Evolutionary conservation across 176 grass and related monocot genomes (phyloP), one percentile per base, ranked within the genome.

Genomic region (Calamus simplicifolius): DNA sequence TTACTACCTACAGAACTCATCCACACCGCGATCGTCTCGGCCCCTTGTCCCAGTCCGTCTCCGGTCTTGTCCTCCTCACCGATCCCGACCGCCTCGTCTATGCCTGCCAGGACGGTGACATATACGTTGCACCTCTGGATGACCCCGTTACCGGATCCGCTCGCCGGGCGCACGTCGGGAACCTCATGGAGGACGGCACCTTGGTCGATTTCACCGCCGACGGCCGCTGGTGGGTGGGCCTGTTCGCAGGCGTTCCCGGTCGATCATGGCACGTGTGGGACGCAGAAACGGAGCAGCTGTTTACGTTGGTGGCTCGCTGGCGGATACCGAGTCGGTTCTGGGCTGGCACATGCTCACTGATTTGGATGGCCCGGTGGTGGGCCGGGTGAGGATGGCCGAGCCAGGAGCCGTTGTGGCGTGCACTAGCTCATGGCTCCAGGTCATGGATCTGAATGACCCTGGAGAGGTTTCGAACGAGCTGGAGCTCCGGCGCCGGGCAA

Each of bases 211-310:
- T 80, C 72, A 14, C 57, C 1, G 70, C 63, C 5, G 29, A 80
- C 50, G 48, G 53, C 50, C 63, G 30, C 16, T 62, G 69, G 50
- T 80, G 77, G 77, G 63, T 80, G 38, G 77, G 77, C 6, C 56
- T 80, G n/a, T 80, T 80, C 29, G 77, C 77, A 5, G 77, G 77
- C 49, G 63, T 67, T 17, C 70, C 77, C 4, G 63, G 64, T 8
- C 57, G 69, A 43, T 74, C 69, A 0, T 80, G 77, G 77, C 77
- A 57, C 58, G 64, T 80, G n/a, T 80, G 77, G 77, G 63, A 74
- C 48, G 77, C 60, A 23, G 8, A 25, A 19, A 69, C 63, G 6
- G 69, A 68, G 56, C 28, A 63, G 31, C 63, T 80, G 5, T 80
- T 19, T 80, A 69, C 53, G 70, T 63, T 0, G 77, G 77, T 5